Evolutionary conservation across 768 basidiomycete genomes (phyloP), one percentile per base, ranked within the genome.

Genomic region (Harrya chromipes): DNA sequence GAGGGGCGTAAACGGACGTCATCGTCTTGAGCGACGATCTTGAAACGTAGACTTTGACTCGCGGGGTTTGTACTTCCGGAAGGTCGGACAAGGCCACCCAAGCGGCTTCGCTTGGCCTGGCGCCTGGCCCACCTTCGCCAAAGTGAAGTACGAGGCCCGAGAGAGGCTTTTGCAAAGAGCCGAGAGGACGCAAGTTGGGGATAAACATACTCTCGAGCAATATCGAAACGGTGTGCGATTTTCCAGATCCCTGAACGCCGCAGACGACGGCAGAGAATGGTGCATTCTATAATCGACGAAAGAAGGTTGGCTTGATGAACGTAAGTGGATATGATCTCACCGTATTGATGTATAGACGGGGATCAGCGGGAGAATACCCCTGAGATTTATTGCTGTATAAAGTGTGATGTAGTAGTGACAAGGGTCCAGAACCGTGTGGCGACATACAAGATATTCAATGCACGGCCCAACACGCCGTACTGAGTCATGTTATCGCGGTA

Each of bases 181-280:
- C 87, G 16, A 81, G 77, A 0, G 73, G 55, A 2, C 72, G 57
- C 48, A 75, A 74, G 13, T 70, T 66, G 0, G 82, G 55, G n/a
- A 88, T 77, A 8, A 88, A 70, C 81, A 87, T 84, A 51, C 73
- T 83, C 60, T 89, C 87, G 0, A 89, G 60, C 6, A 89, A 70
- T 0, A 83, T 77, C 0, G 85, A 81, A 2, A 86, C 79, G 0
- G 84, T 86, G 43, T 89, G 86, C 0, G 84, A 87, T 58, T 89
- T 88, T 9, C 86, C 86, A 0, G 85, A 83, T 1, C 87, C 85
- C 69, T 88, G 87, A 0, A 87, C 85, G 0, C 86, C 86, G 45
- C 86, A 89, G 3, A 88, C 77, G n/a, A 88, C 59, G 0, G 85
- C 82, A 0, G 87, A 87, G 57, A 87, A 84, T 0, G 86, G 87